Evolutionary conservation across 2,329 filamentous ascomycete genomes (phyloP), one percentile per base, ranked within the genome.

Genomic region (Dendryphion nanum): DNA sequence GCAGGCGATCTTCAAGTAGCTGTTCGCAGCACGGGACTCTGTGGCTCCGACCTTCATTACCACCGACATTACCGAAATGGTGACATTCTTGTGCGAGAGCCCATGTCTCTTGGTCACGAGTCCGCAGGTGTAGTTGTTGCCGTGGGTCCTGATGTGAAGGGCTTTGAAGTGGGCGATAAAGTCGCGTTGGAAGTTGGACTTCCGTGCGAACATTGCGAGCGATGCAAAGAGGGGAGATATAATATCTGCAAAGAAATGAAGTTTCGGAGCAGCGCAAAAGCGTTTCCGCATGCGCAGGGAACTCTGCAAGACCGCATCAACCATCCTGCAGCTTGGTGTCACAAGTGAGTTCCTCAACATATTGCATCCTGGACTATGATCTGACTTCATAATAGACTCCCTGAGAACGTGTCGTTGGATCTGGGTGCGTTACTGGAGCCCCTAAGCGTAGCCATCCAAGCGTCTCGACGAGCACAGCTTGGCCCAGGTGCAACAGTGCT

Each of bases 151-250:
- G 71, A 71, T 10, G 84, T 89, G 5, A 80, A 71, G 30, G 69
- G 67, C 20, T 78, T 95, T 46, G 71, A 78, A 50, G 61, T 76
- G 8, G 90, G 90, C 41, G 90, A 96, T 69, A 83, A 86, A 53
- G 85, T 96, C 15, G 89, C 91, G n/a, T 74, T 97, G 29, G 91
- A 97, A 74, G 91, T 94, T 12, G 91, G 91, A 35, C 78, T 87
- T 36, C 88, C 89, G 1, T 97, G 91, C 71, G 82, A 86, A 26
- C 57, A 63, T 28, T 83, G 79, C 55, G 62, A 70, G 16, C 65
- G 76, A 35, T 83, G 79, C 55, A 64, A 67, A 30, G 69, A 74
- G 39, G 77, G 76, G 35, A 64, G 79, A 35, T 82, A 82, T 58
- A 83, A 83, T 50, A 78, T 83, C 47, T 83, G 79, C 66, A 73